Conservation (phyloP, 352 stramenopile species). For the Plasmopara halstedii region DNA sequence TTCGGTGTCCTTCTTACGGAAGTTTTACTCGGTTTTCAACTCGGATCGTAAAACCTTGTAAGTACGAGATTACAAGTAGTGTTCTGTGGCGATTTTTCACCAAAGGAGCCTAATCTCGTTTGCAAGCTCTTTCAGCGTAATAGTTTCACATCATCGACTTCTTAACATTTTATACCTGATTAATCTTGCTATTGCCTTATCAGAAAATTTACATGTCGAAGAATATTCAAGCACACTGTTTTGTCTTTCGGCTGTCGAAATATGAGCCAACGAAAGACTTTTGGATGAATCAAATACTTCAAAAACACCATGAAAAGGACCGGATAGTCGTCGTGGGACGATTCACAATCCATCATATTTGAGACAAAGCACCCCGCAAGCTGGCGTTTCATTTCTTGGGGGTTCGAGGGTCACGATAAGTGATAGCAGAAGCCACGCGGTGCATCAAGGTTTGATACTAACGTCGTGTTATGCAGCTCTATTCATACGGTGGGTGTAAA, state of each 20-base stretch:
- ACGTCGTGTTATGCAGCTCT: too few relatives aligned
- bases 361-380: too few relatives aligned
- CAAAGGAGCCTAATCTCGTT: slow-evolving; percentile 12
- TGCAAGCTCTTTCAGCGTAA: slow-evolving; percentile 19
- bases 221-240: slow-evolving; percentile 19
- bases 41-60: slow-evolving; percentile 14
- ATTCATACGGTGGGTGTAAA: too few relatives aligned
- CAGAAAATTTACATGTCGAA: slow-evolving; percentile 25
- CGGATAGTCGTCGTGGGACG: slow-evolving; percentile 9
- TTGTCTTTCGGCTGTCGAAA: slow-evolving; percentile 12
- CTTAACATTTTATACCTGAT: slow-evolving; percentile 1
- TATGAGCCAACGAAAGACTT: slow-evolving; percentile 10
- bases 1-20: slow-evolving; percentile 14
- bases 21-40: slow-evolving; percentile 20
- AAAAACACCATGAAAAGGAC: slow-evolving; percentile 12
- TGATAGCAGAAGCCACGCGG: too few relatives aligned
- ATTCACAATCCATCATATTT: too few relatives aligned
- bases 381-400: too few relatives aligned
- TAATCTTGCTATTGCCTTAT: neutral
- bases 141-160: neutral
- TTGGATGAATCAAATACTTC: slow-evolving; percentile 19
- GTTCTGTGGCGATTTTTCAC: slow-evolving; percentile 20
- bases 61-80: slow-evolving; percentile 15
- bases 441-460: too few relatives aligned
- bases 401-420: too few relatives aligned